Percentiles rank a stretch among this genome's conserved stretches.
phyloP scores from a whole-genome alignment of 805 yeast species.

The Peterozyma xylosa region DNA sequence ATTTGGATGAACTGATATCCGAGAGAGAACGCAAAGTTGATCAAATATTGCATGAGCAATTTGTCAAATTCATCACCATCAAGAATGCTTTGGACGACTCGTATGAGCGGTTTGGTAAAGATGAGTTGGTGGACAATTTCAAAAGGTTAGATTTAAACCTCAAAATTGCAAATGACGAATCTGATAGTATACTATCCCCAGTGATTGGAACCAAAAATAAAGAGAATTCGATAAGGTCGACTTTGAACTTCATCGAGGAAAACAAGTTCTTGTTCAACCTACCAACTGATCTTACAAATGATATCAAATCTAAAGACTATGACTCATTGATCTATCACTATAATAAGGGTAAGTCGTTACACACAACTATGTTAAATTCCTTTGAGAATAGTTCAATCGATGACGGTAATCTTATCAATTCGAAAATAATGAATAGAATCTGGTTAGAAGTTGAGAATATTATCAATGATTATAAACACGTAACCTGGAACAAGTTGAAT shows the following conservation, averaged over 20 bases:
- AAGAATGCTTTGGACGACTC: conserved; percentile 60
- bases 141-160: conserved; percentile 18
- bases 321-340: conserved; percentile 52
- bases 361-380: conserved; percentile 5
- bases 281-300: conserved; percentile 38
- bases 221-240: conserved; percentile 38
- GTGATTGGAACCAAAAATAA: conserved; percentile 42
- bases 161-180: conserved; percentile 35
- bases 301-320: conserved; percentile 44
- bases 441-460: conserved; percentile 51
- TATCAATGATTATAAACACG: conserved; percentile 44
- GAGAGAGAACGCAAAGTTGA: conserved; percentile 43
- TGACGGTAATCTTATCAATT: conserved; percentile 5
- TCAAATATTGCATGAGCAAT: conserved; percentile 48
- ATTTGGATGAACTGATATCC: conserved; percentile 40
- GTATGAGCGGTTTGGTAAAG: conserved; percentile 39
- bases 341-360: conserved; percentile 31
- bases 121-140: conserved; percentile 10
- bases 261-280: conserved; percentile 49
- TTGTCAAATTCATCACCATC: conserved; percentile 54
- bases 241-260: conserved; percentile 43
- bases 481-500: conserved; percentile 43
- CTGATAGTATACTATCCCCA: conserved; percentile 52
- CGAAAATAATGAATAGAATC: conserved; percentile 36
- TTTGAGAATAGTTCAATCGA: conserved; percentile 3